Evolutionary conservation across 495 filamentous ascomycete genomes (phyloP), one percentile per base, ranked within the genome.

Genomic region (Cercophora sp.): DNA sequence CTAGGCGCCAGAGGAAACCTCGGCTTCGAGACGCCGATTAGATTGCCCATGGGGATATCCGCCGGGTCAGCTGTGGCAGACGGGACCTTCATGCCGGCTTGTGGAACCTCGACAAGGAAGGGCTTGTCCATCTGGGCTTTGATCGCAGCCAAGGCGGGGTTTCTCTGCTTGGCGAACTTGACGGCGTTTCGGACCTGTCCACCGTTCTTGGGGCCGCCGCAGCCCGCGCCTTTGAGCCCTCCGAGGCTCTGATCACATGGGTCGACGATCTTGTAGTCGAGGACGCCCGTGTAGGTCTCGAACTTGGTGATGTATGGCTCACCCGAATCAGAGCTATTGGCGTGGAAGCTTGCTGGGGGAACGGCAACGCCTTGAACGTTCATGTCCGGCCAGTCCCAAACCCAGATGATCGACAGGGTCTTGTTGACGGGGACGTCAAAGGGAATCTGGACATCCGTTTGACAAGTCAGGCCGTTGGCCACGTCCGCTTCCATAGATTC

Each of bases 381-480:
- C 11, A 78, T 67, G 10, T 66, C 66, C 0, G 86, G 84, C 89
- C 89, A 96, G 57, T 94, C 84, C 91, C 91, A 96, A 4, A 95
- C 83, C 91, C 91, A 96, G 70, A 96, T 91, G 34, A 93, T 65
- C 0, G 89, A 89, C 54, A 85, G 85, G 24, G 75, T 78, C 16
- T 85, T 81, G 39, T 67, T 60, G 1, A 64, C 54, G 13, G 59
- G 44, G 20, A 74, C 62, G 55, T 84, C 76, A 2, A 62, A 53
- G 3, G 91, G 91, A 31, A 96, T 67, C 35, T 78, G 68, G 34
- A 94, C 67, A 59, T 93, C 85, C 25, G 82, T 80, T 68, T 96
- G 90, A 65, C 91, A 96, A 75, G 75, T 81, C 8, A 91, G 70
- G 46, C 5, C 25, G 1, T 83, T 69, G 3, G 67, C 6, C 10